phyloP scores from a whole-genome alignment of 768 basidiomycete species.

The Collybia sp. region DNA sequence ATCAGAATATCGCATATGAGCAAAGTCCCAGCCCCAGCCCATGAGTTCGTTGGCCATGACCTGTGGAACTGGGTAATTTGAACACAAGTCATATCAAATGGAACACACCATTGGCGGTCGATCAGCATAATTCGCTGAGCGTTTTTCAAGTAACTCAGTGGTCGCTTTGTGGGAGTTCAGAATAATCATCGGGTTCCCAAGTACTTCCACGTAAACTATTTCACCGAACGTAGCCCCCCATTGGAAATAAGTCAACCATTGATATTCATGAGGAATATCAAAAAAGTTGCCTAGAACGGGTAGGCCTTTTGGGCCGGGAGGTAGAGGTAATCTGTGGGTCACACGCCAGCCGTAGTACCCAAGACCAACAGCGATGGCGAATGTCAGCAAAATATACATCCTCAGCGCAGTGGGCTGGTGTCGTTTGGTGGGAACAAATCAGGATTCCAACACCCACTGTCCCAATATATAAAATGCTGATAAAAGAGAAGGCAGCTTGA shows the following conservation, averaged over 20 bases:
- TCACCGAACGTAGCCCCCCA: slow-evolving; percentile 4
- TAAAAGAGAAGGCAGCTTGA: too few relatives aligned
- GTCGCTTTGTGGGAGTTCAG: slow-evolving; percentile 2
- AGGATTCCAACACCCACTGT: too few relatives aligned
- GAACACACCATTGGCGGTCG: background rate
- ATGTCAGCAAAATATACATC: too few relatives aligned
- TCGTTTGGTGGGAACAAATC: too few relatives aligned
- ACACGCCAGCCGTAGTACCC: too few relatives aligned
- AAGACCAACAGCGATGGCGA: too few relatives aligned
- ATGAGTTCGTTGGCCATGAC: slow-evolving; percentile 11
- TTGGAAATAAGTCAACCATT: slow-evolving; percentile 5
- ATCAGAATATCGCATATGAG: slow-evolving; percentile 9
- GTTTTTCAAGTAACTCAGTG: slow-evolving; percentile 2
- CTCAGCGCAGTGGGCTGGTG: too few relatives aligned
- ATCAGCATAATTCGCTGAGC: slow-evolving; percentile 1
- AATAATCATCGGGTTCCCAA: slow-evolving; percentile 1
- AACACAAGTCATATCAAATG: too few relatives aligned
- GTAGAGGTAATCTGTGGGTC: background rate
- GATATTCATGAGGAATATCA: slow-evolving; percentile 2
- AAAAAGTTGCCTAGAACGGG: slow-evolving; percentile 7
- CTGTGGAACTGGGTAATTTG: slow-evolving; percentile 7
- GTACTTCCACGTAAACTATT: slow-evolving; percentile 4
- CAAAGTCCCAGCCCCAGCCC: slow-evolving; percentile 11
- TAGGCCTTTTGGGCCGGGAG: slow-evolving; percentile 3
- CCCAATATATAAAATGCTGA: too few relatives aligned